These are phyloP conservation scores for Spizellomyces punctatus DNA, from an alignment of 192 early-diverging fungal species.

Conservation along the genomic window DNA sequence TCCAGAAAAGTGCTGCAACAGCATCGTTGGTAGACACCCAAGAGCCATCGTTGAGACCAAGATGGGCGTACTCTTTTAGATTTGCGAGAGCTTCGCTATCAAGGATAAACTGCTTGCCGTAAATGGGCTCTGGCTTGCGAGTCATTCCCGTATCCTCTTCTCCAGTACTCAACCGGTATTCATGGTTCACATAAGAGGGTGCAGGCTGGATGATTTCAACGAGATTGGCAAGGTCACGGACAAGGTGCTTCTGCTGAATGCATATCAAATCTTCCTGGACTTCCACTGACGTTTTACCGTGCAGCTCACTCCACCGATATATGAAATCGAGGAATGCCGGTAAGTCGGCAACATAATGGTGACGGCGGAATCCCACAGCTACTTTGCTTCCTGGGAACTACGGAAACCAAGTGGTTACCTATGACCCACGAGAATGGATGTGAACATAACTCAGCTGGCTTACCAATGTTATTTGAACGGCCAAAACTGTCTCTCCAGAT, in stretches of 20 bases:
- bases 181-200: neutral
- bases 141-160: neutral
- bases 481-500: conserved; percentile 13
- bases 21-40: conserved; percentile 8
- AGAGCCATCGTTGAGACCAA: neutral
- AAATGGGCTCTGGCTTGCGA: conserved; percentile 5
- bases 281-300: neutral
- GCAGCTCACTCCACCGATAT: conserved; percentile 3
- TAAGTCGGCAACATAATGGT: conserved; percentile 4
- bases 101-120: neutral
- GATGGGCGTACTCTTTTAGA: neutral
- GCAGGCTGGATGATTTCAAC: neutral
- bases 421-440: no score
- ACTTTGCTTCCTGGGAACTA: neutral
- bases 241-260: neutral
- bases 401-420: neutral
- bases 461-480: neutral
- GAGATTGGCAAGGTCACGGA: conserved; percentile 5
- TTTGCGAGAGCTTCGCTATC: neutral
- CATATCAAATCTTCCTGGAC: no score
- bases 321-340: conserved; percentile 1
- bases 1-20: conserved; percentile 9
- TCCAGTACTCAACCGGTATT: neutral
- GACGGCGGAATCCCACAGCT: conserved; percentile 7
- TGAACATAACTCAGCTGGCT: no score